Percentiles rank a stretch among this genome's conserved stretches.
phyloP scores from a whole-genome alignment of 2,329 filamentous ascomycete species.

The Aspergillus pseudotamarii region DNA sequence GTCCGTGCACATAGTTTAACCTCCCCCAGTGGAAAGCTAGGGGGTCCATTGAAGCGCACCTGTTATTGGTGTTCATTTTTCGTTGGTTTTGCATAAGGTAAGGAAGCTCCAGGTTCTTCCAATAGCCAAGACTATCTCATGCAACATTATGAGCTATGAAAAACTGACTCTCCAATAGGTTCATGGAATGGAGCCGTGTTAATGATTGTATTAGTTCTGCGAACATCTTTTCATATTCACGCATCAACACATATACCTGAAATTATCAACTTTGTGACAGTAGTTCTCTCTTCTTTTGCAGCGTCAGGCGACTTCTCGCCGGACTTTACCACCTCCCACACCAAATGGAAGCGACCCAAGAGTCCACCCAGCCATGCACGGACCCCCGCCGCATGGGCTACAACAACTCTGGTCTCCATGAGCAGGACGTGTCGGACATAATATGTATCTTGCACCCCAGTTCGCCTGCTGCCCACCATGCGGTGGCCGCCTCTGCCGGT shows the following conservation, averaged over 20 bases:
- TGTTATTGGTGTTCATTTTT: not conserved
- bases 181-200: slow-evolving; percentile 24
- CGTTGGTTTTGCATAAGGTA: slow-evolving; percentile 4
- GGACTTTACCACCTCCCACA: slow-evolving; percentile 11
- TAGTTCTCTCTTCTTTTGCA: slow-evolving; percentile 17
- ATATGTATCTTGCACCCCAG: slow-evolving; percentile 84
- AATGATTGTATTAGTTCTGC: slow-evolving; percentile 30
- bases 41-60: not conserved
- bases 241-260: slow-evolving; percentile 25
- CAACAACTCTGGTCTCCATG: slow-evolving; percentile 79
- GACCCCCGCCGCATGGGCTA: slow-evolving; percentile 79
- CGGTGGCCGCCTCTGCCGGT: slow-evolving; percentile 63
- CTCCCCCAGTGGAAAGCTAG: not conserved
- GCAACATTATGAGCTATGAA: not conserved
- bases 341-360: slow-evolving; percentile 55
- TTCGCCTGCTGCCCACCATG: slow-evolving; percentile 70
- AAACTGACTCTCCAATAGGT: slow-evolving; percentile 18
- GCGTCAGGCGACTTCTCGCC: slow-evolving; percentile 2
- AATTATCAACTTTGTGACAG: slow-evolving; percentile 17
- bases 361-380: slow-evolving; percentile 75
- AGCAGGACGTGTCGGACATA: slow-evolving; percentile 83
- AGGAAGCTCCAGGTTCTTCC: not conserved
- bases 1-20: slow-evolving; percentile 4
- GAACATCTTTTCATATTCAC: slow-evolving; percentile 18
- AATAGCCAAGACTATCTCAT: not conserved